Conservation (phyloP, 352 stramenopile species). For the Globisporangium paroecandrum region DNA sequence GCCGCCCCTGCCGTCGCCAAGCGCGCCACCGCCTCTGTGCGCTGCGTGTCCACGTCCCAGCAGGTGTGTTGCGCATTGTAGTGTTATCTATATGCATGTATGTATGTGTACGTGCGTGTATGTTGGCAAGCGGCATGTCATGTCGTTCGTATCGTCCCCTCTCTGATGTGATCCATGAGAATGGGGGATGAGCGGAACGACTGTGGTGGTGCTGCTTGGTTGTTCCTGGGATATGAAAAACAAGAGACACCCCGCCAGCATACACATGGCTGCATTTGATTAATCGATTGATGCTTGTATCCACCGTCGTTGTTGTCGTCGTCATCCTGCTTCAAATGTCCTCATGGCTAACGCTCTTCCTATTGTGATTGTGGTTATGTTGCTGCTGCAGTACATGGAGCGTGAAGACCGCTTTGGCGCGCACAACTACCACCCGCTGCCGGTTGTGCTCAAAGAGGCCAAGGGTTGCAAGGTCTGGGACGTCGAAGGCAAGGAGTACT, state of each 20-base stretch:
- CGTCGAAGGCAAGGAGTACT: slow-evolving; percentile 97
- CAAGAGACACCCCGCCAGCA: neutral
- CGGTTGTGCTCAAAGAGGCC: slow-evolving; percentile 92
- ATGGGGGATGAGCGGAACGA: neutral
- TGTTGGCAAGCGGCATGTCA: neutral
- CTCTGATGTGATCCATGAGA: neutral
- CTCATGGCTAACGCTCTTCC: neutral
- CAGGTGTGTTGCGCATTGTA: slow-evolving; percentile 19
- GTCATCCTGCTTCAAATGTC: neutral
- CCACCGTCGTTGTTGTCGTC: neutral
- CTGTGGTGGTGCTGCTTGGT: neutral
- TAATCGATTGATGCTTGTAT: neutral
- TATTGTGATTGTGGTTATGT: neutral
- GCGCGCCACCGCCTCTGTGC: slow-evolving; percentile 12
- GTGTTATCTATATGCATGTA: neutral
- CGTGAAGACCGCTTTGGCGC: slow-evolving; percentile 92
- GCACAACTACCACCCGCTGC: slow-evolving; percentile 99
- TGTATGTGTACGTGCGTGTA: neutral
- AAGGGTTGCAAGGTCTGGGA: slow-evolving; percentile 95
- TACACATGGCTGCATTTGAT: neutral
- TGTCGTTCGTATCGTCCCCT: neutral
- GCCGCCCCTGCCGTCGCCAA: slow-evolving; percentile 9
- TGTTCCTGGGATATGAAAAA: neutral
- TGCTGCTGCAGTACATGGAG: slow-evolving; percentile 58
- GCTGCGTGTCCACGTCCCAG: slow-evolving; percentile 39